These are phyloP conservation scores for Trematosphaeria pertusa DNA, from an alignment of 2,329 filamentous ascomycete genomes.

Conservation along the genomic window DNA sequence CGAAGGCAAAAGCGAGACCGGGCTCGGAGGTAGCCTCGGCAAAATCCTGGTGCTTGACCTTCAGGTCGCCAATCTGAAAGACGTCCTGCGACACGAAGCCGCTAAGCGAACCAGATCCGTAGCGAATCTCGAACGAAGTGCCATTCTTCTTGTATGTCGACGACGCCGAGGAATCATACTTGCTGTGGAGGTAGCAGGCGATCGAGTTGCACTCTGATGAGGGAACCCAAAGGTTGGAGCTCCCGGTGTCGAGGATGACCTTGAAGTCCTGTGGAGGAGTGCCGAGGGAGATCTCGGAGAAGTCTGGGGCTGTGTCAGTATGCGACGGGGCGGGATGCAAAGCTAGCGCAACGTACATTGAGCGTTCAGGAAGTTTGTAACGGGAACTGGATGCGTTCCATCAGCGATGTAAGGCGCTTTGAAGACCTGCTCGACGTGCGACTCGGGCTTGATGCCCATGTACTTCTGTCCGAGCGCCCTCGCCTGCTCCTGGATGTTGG, in stretches of 20 bases:
- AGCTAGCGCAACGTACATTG: constrained; percentile 75
- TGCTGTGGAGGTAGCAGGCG: constrained; percentile 95
- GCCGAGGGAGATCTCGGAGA: constrained; percentile 93
- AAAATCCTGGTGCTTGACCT: constrained; percentile 89
- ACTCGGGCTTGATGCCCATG: constrained; percentile 78
- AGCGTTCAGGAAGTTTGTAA: constrained; percentile 98
- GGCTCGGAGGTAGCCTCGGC: constrained; percentile 96
- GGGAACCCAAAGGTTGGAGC: constrained; percentile 99
- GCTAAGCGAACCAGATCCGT: constrained; percentile 92
- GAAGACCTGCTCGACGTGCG: constrained; percentile 79
- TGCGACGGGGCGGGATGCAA: neutral
- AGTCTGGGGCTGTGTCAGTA: constrained; percentile 64
- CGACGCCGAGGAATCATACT: constrained; percentile 91
- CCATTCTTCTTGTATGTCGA: constrained; percentile 95
- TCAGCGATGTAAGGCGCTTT: constrained; percentile 72
- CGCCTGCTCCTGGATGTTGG: constrained; percentile 82
- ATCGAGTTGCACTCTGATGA: constrained; percentile 90
- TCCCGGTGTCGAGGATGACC: constrained; percentile 97
- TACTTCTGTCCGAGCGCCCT: constrained; percentile 93
- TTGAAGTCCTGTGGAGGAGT: constrained; percentile 95
- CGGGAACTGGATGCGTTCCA: constrained; percentile 78
- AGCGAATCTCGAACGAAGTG: constrained; percentile 87
- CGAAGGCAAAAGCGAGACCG: constrained; percentile 96
- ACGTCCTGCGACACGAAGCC: constrained; percentile 93
- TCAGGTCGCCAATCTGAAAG: constrained; percentile 86